phyloP scores from a whole-genome alignment of 345 rosid genomes.

The Aegle marmelos region DNA sequence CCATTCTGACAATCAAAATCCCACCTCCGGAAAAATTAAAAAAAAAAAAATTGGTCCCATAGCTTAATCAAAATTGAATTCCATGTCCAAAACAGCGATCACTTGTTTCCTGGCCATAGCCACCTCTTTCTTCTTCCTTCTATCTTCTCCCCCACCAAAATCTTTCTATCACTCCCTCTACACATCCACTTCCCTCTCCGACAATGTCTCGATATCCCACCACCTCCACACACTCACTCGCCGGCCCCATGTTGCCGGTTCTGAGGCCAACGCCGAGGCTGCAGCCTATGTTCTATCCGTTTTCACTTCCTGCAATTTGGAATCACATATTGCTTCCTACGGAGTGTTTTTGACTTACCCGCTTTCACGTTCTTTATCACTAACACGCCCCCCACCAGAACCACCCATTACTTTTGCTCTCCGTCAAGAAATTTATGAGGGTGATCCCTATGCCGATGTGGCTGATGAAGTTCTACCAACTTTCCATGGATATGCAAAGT shows the following conservation, averaged over 20 bases:
- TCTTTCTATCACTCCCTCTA: slow-evolving; percentile 52
- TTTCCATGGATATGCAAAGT: slow-evolving; percentile 77
- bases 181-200: slow-evolving; percentile 52
- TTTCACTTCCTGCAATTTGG: slow-evolving; percentile 40
- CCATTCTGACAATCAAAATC: too few species aligned
- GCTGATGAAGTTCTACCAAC: slow-evolving; percentile 66
- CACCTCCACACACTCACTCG: slow-evolving; percentile 72
- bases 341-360: slow-evolving; percentile 70
- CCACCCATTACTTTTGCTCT: slow-evolving; percentile 39
- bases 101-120: slow-evolving; percentile 34
- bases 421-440: slow-evolving; percentile 49
- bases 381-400: slow-evolving; percentile 27
- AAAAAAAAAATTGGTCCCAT: too few species aligned
- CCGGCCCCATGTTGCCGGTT: slow-evolving; percentile 77
- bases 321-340: slow-evolving; percentile 48
- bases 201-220: slow-evolving; percentile 56
- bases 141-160: slow-evolving; percentile 41
- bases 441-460: slow-evolving; percentile 61
- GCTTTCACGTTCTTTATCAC: slow-evolving; percentile 48
- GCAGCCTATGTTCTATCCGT: slow-evolving; percentile 57
- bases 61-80: neutral
- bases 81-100: slow-evolving; percentile 37
- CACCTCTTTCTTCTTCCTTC: slow-evolving; percentile 34
- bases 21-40: too few species aligned
- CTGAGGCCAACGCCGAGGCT: slow-evolving; percentile 70